Conservation (phyloP, 345 rosid genomes). For the Alliaria petiolata region DNA sequence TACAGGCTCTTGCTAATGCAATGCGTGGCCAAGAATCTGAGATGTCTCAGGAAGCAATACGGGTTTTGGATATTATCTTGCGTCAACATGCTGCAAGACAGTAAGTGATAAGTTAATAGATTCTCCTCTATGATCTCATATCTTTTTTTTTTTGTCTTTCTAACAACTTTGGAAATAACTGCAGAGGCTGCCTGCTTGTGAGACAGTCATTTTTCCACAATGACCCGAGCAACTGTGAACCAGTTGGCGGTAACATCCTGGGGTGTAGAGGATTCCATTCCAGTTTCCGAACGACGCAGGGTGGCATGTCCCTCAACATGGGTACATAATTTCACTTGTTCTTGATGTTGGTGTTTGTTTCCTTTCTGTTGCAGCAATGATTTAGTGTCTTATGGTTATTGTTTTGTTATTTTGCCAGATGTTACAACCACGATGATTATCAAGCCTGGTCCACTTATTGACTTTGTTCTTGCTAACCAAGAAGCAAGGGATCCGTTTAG, state of each 20-base stretch:
- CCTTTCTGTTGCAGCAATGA: background rate
- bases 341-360: background rate
- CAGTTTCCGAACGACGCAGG: slow-evolving; percentile 79
- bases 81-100: slow-evolving; percentile 90
- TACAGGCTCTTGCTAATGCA: slow-evolving; percentile 80
- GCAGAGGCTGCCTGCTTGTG: slow-evolving; percentile 57
- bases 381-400: background rate
- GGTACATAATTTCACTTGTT: slow-evolving; percentile 37
- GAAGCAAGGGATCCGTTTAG: slow-evolving; percentile 52
- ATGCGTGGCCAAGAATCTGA: slow-evolving; percentile 80
- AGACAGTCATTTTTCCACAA: slow-evolving; percentile 82
- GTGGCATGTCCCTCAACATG: slow-evolving; percentile 86
- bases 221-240: slow-evolving; percentile 62
- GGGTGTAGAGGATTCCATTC: slow-evolving; percentile 87
- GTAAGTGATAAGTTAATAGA: slow-evolving; percentile 37
- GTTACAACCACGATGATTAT: slow-evolving; percentile 91
- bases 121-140: background rate
- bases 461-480: slow-evolving; percentile 68
- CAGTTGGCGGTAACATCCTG: slow-evolving; percentile 76
- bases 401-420: slow-evolving; percentile 38
- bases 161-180: background rate
- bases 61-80: slow-evolving; percentile 78
- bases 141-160: background rate
- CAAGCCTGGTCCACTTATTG: slow-evolving; percentile 77
- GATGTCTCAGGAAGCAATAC: slow-evolving; percentile 71